Evolutionary conservation across 352 stramenopile species (phyloP), one percentile per base, ranked within the genome.

Genomic region (Globisporangium megalacanthum): DNA sequence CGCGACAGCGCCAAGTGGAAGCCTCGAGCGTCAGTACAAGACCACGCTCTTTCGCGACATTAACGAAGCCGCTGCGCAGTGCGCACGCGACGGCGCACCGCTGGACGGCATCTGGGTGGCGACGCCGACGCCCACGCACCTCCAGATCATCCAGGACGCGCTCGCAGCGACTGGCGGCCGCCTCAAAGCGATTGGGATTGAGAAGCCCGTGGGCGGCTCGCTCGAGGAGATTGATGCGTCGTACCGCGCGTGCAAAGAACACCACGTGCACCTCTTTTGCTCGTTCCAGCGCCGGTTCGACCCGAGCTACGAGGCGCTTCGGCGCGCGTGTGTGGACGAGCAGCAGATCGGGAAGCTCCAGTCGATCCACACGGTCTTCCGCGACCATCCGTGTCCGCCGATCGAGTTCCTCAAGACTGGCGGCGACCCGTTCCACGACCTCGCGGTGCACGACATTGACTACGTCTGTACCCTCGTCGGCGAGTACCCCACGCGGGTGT

Each of bases 271-370:
- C 48, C 68, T 98, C 50, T 86, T 91, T 57, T 97, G 89, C 60
- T 94, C 86, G 19, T 98, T 97, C 68, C 89, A 98, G 68, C 76
- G 92, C 17, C 77, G 92, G 22, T 97, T 97, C 53, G 92, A 98
- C 57, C 73, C 75, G n/a, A 95, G 83, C 41, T 98, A 97, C 64
- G 56, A 82, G 42, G 73, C 72, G 9, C 56, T 88, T 47, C 67
- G 77, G 0, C 44, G 54, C 9, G 66, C 73, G 22, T 82, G 71
- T 45, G 72, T 83, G 37, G 74, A 84, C 35, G 62, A 75, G 31
- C 48, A 70, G 42, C 54, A 52, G 17, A 72, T 95, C 15, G 89
- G 88, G 19, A 74, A 76, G 53, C 57, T 90, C 8, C 79, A 89
- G 62, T 88, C 77, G 9, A 86, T 94, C 54, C 84, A 90, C 53